These are phyloP conservation scores for Dothistroma septosporum DNA, from an alignment of 2,329 filamentous ascomycete species.

Conservation along the genomic window DNA sequence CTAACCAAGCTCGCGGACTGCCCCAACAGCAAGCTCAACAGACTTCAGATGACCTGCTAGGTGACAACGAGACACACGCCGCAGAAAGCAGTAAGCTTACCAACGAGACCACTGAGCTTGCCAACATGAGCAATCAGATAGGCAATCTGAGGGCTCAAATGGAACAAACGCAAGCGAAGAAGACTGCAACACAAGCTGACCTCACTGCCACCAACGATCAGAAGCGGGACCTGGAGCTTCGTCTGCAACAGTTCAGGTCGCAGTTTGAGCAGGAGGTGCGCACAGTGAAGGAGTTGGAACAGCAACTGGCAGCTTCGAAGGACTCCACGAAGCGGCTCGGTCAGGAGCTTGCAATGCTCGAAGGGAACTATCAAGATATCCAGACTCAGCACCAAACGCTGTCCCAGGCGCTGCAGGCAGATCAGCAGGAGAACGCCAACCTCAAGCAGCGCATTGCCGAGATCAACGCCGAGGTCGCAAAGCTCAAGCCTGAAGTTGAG, in stretches of 20 bases:
- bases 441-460: conserved; percentile 84
- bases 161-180: conserved; percentile 84
- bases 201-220: conserved; percentile 76
- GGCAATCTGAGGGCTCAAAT: conserved; percentile 87
- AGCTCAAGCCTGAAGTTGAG: conserved; percentile 85
- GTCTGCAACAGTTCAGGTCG: conserved; percentile 76
- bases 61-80: conserved; percentile 68
- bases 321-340: conserved; percentile 81
- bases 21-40: conserved; percentile 30
- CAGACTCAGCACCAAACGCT: conserved; percentile 78
- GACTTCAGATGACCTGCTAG: conserved; percentile 78
- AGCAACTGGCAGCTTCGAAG: conserved; percentile 70
- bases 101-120: conserved; percentile 84
- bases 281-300: conserved; percentile 77
- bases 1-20: conserved; percentile 23
- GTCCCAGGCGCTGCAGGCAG: conserved; percentile 68
- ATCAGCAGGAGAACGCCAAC: conserved; percentile 80
- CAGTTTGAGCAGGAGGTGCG: conserved; percentile 93
- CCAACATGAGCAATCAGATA: conserved; percentile 94
- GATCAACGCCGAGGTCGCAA: conserved; percentile 75
- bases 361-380: conserved; percentile 75
- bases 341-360: conserved; percentile 75
- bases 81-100: conserved; percentile 85
- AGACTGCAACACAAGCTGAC: conserved; percentile 72
- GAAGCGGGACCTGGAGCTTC: conserved; percentile 88